phyloP scores from a whole-genome alignment of 805 yeast species.

The Wickerhamiella parazyma region DNA sequence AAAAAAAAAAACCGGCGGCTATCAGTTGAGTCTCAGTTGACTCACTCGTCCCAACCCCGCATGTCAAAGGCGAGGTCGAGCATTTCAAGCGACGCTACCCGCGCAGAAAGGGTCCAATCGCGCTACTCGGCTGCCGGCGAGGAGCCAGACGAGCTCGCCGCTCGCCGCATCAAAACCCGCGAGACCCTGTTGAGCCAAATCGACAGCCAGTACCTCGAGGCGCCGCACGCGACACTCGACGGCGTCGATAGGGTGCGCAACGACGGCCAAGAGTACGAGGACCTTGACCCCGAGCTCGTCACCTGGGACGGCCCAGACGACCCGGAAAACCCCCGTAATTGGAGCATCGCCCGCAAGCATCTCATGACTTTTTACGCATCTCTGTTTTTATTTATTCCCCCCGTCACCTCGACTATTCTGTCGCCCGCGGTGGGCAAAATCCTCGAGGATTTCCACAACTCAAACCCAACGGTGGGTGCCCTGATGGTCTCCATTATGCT shows the following conservation, averaged over 20 bases:
- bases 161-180: conserved; percentile 33
- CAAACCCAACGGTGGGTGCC: conserved; percentile 32
- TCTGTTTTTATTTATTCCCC: conserved; percentile 43
- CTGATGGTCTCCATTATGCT: conserved; percentile 51
- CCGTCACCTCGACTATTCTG: conserved; percentile 47
- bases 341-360: conserved; percentile 34
- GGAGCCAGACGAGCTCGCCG: conserved; percentile 27
- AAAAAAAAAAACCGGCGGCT: too few species aligned
- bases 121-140: conserved; percentile 29
- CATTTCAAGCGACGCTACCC: not conserved
- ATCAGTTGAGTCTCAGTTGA: too few species aligned
- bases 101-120: not conserved
- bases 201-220: conserved; percentile 12
- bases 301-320: conserved; percentile 56
- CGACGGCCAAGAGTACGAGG: conserved; percentile 42
- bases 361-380: conserved; percentile 36
- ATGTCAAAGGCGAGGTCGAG: not conserved
- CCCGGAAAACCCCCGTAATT: conserved; percentile 51
- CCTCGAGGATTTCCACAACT: conserved; percentile 32
- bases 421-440: conserved; percentile 47
- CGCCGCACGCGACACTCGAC: conserved; percentile 16
- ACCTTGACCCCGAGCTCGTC: conserved; percentile 50
- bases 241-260: conserved; percentile 20
- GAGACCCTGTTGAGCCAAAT: conserved; percentile 28
- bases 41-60: not conserved